Base-by-base conservation (phyloP, 2,329 filamentous ascomycete species). In the Colletotrichum echinochloae region DNA sequence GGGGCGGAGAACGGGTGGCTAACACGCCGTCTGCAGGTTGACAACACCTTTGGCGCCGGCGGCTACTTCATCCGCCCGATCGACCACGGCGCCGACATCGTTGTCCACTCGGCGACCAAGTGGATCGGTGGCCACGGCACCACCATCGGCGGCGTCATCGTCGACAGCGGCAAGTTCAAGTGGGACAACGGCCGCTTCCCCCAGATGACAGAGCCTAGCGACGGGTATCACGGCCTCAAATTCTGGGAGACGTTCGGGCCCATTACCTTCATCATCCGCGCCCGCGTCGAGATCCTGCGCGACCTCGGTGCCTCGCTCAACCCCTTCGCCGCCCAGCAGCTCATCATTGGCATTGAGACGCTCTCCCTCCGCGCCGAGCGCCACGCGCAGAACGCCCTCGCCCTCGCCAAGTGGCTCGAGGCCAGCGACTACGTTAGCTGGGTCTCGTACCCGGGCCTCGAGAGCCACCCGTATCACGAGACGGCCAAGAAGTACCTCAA, bases 41-140 rank as follows among this genome's bases (percentile, higher is more conserved):
- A 98, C 84, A 98, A 98, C 86, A 98, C 95, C 11, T 98, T 98
- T 76, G 95, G 95, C 56, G 95, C 95, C 16, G 95, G 95, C 70
- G 95, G 95, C 60, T 98, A 93, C 86, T 97, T 94, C 80, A 85
- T 91, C 75, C 90, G 92, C 8, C 95, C 95, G 49, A 95, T 98
- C 76, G 91, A 95, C 30, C 92, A 97, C 81, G 95, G 95, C 65
- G 95, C 93, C 73, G 95, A 98, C 79, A 97, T 98, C 71, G 92
- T 98, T 62, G 93, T 97, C 30, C 94, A 98, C 86, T 96, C 93
- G 48, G 94, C 94, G 14, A 97, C 95, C 69, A 98, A 98, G 83
- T 98, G 95, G 95, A 98, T 98, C 73, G 95, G 95, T 67, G 95
- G 95, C 51, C 95, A 98, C 81, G 95, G 95, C 72, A 97, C 95